These are phyloP conservation scores for Scleromitrula shiraiana DNA, from an alignment of 2,329 filamentous ascomycete genomes.

Conservation along the genomic window DNA sequence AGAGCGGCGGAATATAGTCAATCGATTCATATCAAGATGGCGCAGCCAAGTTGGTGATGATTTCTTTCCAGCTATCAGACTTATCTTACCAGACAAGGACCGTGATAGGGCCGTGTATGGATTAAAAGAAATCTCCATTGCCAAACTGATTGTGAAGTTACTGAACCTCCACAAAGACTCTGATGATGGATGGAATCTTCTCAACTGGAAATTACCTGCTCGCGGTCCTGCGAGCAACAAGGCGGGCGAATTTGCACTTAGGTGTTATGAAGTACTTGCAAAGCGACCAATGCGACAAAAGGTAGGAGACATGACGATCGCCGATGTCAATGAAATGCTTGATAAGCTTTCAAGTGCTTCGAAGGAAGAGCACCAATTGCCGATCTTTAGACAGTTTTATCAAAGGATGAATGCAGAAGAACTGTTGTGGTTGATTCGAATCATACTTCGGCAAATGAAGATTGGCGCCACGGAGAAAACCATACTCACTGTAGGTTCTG, in stretches of 20 bases:
- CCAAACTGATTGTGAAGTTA: slow-evolving; percentile 81
- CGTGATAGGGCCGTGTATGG: slow-evolving; percentile 88
- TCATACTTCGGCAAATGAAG: slow-evolving; percentile 74
- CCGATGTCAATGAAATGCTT: slow-evolving; percentile 79
- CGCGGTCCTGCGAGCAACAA: slow-evolving; percentile 52
- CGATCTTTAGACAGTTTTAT: slow-evolving; percentile 79
- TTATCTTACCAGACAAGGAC: slow-evolving; percentile 91
- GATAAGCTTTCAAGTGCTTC: slow-evolving; percentile 68
- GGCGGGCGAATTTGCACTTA: slow-evolving; percentile 85
- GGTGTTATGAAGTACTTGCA: slow-evolving; percentile 79
- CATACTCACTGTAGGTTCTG: slow-evolving; percentile 51
- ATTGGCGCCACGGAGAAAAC: slow-evolving; percentile 80
- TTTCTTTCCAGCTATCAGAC: slow-evolving; percentile 83
- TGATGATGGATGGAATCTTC: slow-evolving; percentile 74
- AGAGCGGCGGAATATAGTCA: slow-evolving; percentile 70
- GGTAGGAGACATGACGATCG: slow-evolving; percentile 74
- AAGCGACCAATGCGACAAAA: slow-evolving; percentile 71
- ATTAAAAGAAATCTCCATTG: slow-evolving; percentile 85
- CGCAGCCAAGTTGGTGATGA: slow-evolving; percentile 81
- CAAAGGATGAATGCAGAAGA: slow-evolving; percentile 88
- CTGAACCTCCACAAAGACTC: slow-evolving; percentile 88
- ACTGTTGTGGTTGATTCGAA: slow-evolving; percentile 88
- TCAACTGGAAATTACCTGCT: slow-evolving; percentile 89
- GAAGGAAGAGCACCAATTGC: slow-evolving; percentile 76
- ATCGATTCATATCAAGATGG: slow-evolving; percentile 82